Evolutionary conservation across 805 yeast species (phyloP).

Genomic region (Lachancea waltii): DNA sequence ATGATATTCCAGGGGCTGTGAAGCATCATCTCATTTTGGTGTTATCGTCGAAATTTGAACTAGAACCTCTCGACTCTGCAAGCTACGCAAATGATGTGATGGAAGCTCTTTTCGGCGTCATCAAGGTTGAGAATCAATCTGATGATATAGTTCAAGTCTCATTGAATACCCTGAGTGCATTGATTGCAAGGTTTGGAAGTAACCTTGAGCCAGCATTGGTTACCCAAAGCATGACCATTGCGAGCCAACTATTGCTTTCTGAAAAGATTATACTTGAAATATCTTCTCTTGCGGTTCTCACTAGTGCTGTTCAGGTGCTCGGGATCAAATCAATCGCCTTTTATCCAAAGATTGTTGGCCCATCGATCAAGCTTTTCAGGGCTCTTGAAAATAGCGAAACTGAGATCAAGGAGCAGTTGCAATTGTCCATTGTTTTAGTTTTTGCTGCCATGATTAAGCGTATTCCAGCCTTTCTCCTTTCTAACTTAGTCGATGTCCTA

Average conservation of each 20-base stretch:
- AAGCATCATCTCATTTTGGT: conserved; percentile 58
- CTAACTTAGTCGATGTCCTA: conserved; percentile 59
- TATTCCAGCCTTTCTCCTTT: conserved; percentile 77
- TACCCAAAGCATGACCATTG: conserved; percentile 42
- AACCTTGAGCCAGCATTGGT: conserved; percentile 43
- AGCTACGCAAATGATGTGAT: conserved; percentile 47
- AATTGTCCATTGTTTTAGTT: conserved; percentile 64
- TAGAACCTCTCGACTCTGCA: conserved; percentile 51
- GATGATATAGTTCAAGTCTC: conserved; percentile 58
- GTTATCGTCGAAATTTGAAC: conserved; percentile 60
- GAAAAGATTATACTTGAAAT: conserved; percentile 56
- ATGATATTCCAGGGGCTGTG: conserved; percentile 37
- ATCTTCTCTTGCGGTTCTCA: conserved; percentile 66
- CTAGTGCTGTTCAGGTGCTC: conserved; percentile 59
- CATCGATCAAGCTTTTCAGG: conserved; percentile 56
- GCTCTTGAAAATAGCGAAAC: conserved; percentile 17
- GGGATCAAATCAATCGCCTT: conserved; percentile 84
- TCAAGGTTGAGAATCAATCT: conserved; percentile 20
- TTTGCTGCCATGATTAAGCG: conserved; percentile 70
- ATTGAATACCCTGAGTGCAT: conserved; percentile 56
- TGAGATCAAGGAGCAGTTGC: conserved; percentile 37
- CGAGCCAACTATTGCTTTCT: conserved; percentile 47
- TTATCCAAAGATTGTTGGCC: conserved; percentile 80
- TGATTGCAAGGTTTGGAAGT: conserved; percentile 58
- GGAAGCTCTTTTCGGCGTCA: conserved; percentile 41